These are phyloP conservation scores for Candida nitratophila DNA, from an alignment of 805 yeast genomes.

Conservation along the genomic window DNA sequence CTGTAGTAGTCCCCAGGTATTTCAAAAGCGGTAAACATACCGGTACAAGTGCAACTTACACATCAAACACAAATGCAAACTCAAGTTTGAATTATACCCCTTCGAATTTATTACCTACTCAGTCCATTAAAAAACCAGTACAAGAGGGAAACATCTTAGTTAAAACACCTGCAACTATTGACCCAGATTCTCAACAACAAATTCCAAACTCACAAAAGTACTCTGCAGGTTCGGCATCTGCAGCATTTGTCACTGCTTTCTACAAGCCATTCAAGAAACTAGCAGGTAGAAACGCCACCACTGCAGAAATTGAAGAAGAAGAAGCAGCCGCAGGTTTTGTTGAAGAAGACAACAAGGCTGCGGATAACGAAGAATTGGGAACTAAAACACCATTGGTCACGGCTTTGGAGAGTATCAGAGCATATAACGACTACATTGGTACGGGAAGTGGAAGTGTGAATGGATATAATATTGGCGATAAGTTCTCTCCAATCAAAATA, in stretches of 20 bases:
- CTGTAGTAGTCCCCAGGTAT: no score
- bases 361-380: neutral
- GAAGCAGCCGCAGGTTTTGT: neutral
- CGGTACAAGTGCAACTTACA: no score
- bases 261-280: neutral
- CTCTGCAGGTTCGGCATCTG: neutral
- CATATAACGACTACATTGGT: no score
- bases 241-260: neutral
- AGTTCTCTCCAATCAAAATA: slow-evolving; percentile 13
- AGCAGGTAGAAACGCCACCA: neutral
- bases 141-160: no score
- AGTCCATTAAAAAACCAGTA: neutral
- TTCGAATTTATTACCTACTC: neutral
- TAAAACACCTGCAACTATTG: neutral
- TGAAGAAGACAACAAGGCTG: no score
- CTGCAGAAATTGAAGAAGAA: neutral
- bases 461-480: neutral
- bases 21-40: no score
- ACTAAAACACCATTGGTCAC: neutral
- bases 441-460: neutral
- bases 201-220: neutral
- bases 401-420: neutral
- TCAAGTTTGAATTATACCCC: neutral
- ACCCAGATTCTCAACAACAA: neutral
- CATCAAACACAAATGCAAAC: neutral